Percentiles rank a stretch among this genome's conserved stretches.
Evolutionary conservation across 345 rosid species (phyloP).

Genomic region (Citrus glauca): DNA sequence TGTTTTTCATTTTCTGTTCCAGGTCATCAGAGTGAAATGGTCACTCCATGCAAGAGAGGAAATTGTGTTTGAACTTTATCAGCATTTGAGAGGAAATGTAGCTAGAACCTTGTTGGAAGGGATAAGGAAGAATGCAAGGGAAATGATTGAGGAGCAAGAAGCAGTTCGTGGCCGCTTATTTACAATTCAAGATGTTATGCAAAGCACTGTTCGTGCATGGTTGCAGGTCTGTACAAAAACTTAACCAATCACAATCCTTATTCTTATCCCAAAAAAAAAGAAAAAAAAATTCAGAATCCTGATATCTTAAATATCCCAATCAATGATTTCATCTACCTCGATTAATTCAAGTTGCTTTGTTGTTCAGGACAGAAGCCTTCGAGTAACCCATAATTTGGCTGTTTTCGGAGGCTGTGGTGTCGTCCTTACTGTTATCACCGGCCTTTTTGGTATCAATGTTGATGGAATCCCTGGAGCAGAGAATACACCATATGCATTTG

Average conservation of each 20-base stretch:
- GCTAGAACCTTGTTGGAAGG: constrained; percentile 51
- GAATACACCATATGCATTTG: constrained; percentile 83
- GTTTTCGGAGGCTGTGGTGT: constrained; percentile 96
- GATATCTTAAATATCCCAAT: neutral
- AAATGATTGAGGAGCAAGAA: constrained; percentile 98
- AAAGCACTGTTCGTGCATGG: constrained; percentile 98
- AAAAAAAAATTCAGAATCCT: neutral
- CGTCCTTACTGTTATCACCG: constrained; percentile 70
- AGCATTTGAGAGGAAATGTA: constrained; percentile 67
- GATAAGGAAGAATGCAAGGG: constrained; percentile 70
- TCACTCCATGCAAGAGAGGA: constrained; percentile 98
- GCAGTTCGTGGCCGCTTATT: constrained; percentile 94
- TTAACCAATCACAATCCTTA: neutral
- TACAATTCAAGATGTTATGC: constrained; percentile 98
- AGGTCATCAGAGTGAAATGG: constrained; percentile 99
- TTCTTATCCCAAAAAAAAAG: too few relatives aligned
- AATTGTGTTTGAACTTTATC: constrained; percentile 88
- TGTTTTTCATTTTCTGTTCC: constrained; percentile 5
- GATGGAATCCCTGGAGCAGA: constrained; percentile 89
- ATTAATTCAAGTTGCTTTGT: neutral
- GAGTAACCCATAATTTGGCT: constrained; percentile 84
- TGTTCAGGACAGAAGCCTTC: constrained; percentile 75
- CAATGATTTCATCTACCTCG: neutral
- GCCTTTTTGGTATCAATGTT: constrained; percentile 95
- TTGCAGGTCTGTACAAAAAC: constrained; percentile 55